Conservation (phyloP, 176 grass and related monocot genomes). For the Puya raimondii region DNA sequence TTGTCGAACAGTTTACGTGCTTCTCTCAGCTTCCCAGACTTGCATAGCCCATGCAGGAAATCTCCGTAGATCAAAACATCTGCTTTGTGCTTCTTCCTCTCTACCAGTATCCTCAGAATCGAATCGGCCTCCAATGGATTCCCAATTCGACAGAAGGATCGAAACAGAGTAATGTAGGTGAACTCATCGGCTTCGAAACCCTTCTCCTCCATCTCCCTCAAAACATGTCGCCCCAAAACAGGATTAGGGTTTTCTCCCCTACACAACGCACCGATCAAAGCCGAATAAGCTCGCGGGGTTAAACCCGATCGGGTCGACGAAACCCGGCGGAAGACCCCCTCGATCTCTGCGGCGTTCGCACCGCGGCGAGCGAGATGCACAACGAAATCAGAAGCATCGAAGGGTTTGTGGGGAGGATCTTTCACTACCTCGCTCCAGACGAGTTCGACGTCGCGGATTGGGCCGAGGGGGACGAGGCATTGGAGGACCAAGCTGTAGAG, state of each 20-base stretch:
- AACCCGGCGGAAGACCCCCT: constrained; percentile 3
- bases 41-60: constrained; percentile 7
- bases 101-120: constrained; percentile 1
- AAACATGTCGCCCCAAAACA: neutral
- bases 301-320: constrained; percentile 4
- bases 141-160: constrained; percentile 10
- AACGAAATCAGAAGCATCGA: constrained; percentile 4
- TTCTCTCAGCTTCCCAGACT: constrained; percentile 12
- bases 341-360: constrained; percentile 8
- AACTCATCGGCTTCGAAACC: constrained; percentile 19
- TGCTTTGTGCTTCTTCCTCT: neutral
- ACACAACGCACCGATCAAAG: constrained; percentile 14
- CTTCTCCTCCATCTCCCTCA: constrained; percentile 23
- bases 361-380: constrained; percentile 7
- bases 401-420: neutral
- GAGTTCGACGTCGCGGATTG: constrained; percentile 10
- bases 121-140: constrained; percentile 11
- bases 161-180: constrained; percentile 14
- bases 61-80: constrained; percentile 6
- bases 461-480: constrained; percentile 1
- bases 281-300: neutral
- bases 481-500: constrained; percentile 16
- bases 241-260: constrained; percentile 4
- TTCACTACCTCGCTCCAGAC: constrained; percentile 7
- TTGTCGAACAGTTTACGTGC: constrained; percentile 21